These are phyloP conservation scores for Scheffersomyces coipomensis DNA, from an alignment of 805 yeast species.

Conservation along the genomic window DNA sequence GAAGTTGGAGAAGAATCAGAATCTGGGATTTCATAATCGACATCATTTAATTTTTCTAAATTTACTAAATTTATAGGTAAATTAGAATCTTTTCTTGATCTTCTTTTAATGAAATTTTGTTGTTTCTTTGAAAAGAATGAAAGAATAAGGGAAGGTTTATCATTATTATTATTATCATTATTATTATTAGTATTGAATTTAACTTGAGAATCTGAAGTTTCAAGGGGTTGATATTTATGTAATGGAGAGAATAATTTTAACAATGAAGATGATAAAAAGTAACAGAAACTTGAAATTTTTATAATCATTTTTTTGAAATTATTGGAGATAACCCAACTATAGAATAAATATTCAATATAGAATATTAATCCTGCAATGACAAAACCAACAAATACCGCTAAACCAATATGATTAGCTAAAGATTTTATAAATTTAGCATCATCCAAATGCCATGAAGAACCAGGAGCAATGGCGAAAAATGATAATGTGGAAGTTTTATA, in stretches of 20 bases:
- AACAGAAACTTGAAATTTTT: constrained; percentile 4
- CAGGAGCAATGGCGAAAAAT: constrained; percentile 73
- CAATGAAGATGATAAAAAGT: too few species aligned
- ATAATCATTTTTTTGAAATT: constrained; percentile 23
- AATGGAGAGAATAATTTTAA: too few species aligned
- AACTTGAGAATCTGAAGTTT: too few species aligned
- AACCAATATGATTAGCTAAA: constrained; percentile 69
- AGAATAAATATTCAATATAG: constrained; percentile 39
- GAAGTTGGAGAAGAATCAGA: background rate
- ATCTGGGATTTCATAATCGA: constrained; percentile 3
- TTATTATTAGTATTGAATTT: background rate
- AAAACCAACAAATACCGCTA: constrained; percentile 72
- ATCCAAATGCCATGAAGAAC: constrained; percentile 90
- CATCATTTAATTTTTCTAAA: constrained; percentile 11
- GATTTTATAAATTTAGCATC: constrained; percentile 80
- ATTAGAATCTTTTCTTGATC: constrained; percentile 57
- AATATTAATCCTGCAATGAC: constrained; percentile 45
- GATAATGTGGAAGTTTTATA: constrained; percentile 61
- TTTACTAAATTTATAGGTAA: constrained; percentile 37
- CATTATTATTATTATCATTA: background rate
- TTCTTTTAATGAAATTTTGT: constrained; percentile 20
- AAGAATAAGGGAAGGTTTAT: constrained; percentile 2
- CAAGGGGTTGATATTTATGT: too few species aligned
- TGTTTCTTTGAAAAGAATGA: background rate
- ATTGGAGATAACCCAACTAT: constrained; percentile 30